Evolutionary conservation across 2,329 filamentous ascomycete genomes (phyloP).

Genomic region (Hypomyces rosellus): DNA sequence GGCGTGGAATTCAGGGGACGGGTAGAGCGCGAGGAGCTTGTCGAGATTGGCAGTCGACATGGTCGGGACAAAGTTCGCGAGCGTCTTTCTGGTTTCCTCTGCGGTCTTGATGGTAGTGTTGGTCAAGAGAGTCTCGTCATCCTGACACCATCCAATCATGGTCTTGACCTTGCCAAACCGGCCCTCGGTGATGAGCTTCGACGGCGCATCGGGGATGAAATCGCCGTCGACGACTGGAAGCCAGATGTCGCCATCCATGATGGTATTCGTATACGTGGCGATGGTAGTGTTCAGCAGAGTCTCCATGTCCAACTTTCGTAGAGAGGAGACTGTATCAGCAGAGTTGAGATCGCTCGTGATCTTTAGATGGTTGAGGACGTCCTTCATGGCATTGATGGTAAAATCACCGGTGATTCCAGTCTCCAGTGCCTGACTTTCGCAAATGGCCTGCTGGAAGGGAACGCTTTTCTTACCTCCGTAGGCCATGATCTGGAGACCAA

Average conservation of each 20-base stretch:
- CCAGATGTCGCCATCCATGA: conserved; percentile 48
- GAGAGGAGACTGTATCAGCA: conserved; percentile 37
- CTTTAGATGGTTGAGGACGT: conserved; percentile 34
- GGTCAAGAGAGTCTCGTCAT: conserved; percentile 40
- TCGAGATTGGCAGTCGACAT: conserved; percentile 29
- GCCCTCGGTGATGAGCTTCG: conserved; percentile 47
- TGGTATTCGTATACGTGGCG: conserved; percentile 31
- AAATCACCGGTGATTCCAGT: conserved; percentile 44
- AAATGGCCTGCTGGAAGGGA: conserved; percentile 41
- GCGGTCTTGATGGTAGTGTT: conserved; percentile 32
- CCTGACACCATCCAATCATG: conserved; percentile 48
- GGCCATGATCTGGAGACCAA: conserved; percentile 43
- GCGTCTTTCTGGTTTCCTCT: conserved; percentile 32
- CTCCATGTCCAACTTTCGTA: conserved; percentile 36
- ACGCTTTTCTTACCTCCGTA: conserved; percentile 37
- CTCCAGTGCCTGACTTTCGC: conserved; percentile 43
- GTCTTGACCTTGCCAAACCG: conserved; percentile 59
- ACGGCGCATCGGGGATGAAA: conserved; percentile 36
- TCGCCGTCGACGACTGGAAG: conserved; percentile 39
- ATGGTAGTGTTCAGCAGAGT: conserved; percentile 38
- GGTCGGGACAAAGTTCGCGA: conserved; percentile 32
- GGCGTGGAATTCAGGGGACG: conserved; percentile 37
- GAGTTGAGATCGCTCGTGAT: conserved; percentile 35
- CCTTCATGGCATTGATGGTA: conserved; percentile 39
- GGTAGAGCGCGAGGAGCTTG: conserved; percentile 44